A percentile compares a stretch with the other conserved stretches of the same genome.
phyloP scores from a whole-genome alignment of 495 filamentous ascomycete genomes.

The Penicillium crystallinum region DNA sequence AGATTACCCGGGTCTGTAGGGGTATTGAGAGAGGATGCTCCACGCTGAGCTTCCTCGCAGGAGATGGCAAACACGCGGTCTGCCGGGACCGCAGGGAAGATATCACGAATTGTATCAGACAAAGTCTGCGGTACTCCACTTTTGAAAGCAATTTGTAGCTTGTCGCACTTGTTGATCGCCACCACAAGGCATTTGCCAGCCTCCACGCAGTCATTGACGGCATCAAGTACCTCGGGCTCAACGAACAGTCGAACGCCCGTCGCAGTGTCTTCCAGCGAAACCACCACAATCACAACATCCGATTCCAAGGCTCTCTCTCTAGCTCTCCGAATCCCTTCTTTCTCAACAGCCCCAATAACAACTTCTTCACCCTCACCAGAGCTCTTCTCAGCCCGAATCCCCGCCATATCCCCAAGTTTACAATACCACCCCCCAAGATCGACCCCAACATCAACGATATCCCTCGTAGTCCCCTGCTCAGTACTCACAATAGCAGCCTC shows the following conservation, averaged over 20 bases:
- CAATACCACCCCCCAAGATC: constrained; percentile 88
- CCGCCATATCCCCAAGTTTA: constrained; percentile 87
- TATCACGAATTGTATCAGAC: constrained; percentile 14
- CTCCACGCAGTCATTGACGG: constrained; percentile 50
- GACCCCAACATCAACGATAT: constrained; percentile 87
- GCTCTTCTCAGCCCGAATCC: constrained; percentile 52
- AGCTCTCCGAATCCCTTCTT: constrained; percentile 86
- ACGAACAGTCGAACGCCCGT: constrained; percentile 35
- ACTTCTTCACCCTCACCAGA: constrained; percentile 5
- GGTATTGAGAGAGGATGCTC: background rate
- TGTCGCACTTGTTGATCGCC: constrained; percentile 80
- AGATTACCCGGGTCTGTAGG: constrained; percentile 58
- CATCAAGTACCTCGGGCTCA: constrained; percentile 54
- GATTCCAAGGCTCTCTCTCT: constrained; percentile 74
- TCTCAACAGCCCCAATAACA: constrained; percentile 68
- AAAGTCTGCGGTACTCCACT: constrained; percentile 16
- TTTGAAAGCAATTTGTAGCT: constrained; percentile 25
- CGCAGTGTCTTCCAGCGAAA: constrained; percentile 55
- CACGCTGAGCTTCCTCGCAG: constrained; percentile 47
- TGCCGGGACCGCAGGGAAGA: constrained; percentile 35
- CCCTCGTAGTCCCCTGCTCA: constrained; percentile 88
- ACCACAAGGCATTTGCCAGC: constrained; percentile 59
- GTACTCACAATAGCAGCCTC: constrained; percentile 92
- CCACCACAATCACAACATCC: constrained; percentile 78
- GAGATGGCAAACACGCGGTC: constrained; percentile 61